phyloP scores from a whole-genome alignment of 2,329 filamentous ascomycete species.

The Aureobasidium sp. region DNA sequence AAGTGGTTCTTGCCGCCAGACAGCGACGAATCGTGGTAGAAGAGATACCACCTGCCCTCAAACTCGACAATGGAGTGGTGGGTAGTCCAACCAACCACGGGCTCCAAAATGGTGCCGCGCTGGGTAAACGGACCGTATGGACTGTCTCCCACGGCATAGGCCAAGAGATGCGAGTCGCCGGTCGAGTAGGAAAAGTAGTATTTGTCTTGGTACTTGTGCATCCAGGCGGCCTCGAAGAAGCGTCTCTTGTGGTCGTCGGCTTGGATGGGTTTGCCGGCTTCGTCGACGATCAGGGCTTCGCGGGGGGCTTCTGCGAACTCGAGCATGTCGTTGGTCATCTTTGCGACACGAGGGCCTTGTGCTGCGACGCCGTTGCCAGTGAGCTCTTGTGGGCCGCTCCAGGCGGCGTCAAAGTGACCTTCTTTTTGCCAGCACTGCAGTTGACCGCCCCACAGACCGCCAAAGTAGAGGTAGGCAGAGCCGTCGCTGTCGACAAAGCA shows the following conservation, averaged over 20 bases:
- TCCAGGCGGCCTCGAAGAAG: conserved; percentile 77
- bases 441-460: conserved; percentile 74
- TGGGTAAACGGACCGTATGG: conserved; percentile 70
- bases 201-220: conserved; percentile 62
- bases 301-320: conserved; percentile 49
- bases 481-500: conserved; percentile 65
- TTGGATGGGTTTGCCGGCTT: conserved; percentile 51
- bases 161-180: conserved; percentile 68
- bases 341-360: conserved; percentile 60
- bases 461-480: conserved; percentile 64
- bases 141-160: conserved; percentile 58
- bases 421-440: conserved; percentile 62
- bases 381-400: conserved; percentile 54
- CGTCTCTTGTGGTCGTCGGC: conserved; percentile 65
- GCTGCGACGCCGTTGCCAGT: conserved; percentile 49
- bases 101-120: conserved; percentile 63
- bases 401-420: conserved; percentile 52
- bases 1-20: conserved; percentile 64
- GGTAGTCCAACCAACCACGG: conserved; percentile 73
- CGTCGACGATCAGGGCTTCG: conserved; percentile 59
- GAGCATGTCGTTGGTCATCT: conserved; percentile 59
- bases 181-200: conserved; percentile 77
- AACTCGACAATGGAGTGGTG: conserved; percentile 75
- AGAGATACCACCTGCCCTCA: conserved; percentile 63
- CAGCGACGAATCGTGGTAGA: conserved; percentile 67